Conservation (phyloP, 805 yeast species). For the Metschnikowia continentalis region DNA sequence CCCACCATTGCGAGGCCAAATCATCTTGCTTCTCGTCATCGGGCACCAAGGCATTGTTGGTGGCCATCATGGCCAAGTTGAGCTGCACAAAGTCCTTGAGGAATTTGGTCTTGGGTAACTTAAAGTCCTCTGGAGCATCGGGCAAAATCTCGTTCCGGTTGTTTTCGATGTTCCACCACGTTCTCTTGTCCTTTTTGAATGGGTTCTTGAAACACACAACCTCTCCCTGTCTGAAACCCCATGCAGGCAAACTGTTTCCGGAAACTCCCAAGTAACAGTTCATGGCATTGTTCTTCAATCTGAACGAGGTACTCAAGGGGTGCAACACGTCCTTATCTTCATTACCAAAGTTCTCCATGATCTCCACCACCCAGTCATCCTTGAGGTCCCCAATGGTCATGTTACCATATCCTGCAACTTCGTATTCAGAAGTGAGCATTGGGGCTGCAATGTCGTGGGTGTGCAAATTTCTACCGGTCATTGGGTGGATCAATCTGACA, state of each 20-base stretch:
- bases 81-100: conserved; percentile 65
- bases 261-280: conserved; percentile 86
- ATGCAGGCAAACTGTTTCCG: conserved; percentile 77
- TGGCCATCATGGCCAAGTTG: conserved; percentile 84
- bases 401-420: conserved; percentile 74
- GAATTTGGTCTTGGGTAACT: conserved; percentile 57
- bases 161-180: conserved; percentile 84
- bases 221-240: conserved; percentile 99
- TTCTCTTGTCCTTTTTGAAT: conserved; percentile 70
- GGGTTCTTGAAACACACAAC: conserved; percentile 73
- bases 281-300: conserved; percentile 62
- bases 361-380: conserved; percentile 76
- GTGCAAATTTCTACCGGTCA: conserved; percentile 64
- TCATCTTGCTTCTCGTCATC: conserved; percentile 71
- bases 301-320: conserved; percentile 79
- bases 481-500: conserved; percentile 59
- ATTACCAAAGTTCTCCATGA: conserved; percentile 53
- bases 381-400: conserved; percentile 60
- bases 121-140: conserved; percentile 55
- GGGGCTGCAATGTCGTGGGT: conserved; percentile 67
- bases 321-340: conserved; percentile 58
- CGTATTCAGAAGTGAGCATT: conserved; percentile 48
- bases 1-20: conserved; percentile 73
- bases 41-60: conserved; percentile 77
- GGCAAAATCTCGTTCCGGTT: conserved; percentile 60